These are phyloP conservation scores for Mycena kentingensis DNA, from an alignment of 768 basidiomycete genomes.

Conservation along the genomic window DNA sequence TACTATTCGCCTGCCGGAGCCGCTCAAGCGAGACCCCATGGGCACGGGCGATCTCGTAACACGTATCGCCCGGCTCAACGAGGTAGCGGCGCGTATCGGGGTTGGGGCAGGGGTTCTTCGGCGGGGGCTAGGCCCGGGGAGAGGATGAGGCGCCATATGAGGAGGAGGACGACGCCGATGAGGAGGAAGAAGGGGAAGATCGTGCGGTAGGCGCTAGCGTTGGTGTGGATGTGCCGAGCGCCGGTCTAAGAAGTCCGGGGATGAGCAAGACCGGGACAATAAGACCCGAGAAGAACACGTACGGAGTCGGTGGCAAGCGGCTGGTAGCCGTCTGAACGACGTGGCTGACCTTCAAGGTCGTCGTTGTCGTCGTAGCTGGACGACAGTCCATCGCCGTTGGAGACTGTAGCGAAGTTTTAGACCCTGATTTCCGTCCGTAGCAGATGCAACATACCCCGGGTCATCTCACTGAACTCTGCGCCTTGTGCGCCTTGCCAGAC, in stretches of 20 bases:
- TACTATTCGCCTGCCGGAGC: conserved; percentile 53
- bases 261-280: neutral
- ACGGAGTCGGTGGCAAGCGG: conserved; percentile 56
- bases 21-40: conserved; percentile 54
- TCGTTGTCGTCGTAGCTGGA: conserved; percentile 35
- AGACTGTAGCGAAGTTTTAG: conserved; percentile 17
- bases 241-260: conserved; percentile 21
- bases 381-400: conserved; percentile 11
- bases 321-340: conserved; percentile 58
- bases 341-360: conserved; percentile 59
- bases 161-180: conserved; percentile 60
- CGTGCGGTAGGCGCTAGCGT: conserved; percentile 54
- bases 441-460: conserved; percentile 37
- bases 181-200: conserved; percentile 76
- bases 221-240: conserved; percentile 35
- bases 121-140: conserved; percentile 42
- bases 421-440: neutral
- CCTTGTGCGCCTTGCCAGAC: conserved; percentile 63
- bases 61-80: conserved; percentile 61
- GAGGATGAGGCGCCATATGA: conserved; percentile 62
- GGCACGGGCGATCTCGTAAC: conserved; percentile 60
- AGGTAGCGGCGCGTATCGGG: conserved; percentile 46
- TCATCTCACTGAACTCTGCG: conserved; percentile 62
- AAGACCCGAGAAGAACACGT: conserved; percentile 20
- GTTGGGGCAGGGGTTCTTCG: conserved; percentile 37